Evolutionary conservation across 768 basidiomycete genomes (phyloP).

Genomic region (Steccherinum ochraceum): DNA sequence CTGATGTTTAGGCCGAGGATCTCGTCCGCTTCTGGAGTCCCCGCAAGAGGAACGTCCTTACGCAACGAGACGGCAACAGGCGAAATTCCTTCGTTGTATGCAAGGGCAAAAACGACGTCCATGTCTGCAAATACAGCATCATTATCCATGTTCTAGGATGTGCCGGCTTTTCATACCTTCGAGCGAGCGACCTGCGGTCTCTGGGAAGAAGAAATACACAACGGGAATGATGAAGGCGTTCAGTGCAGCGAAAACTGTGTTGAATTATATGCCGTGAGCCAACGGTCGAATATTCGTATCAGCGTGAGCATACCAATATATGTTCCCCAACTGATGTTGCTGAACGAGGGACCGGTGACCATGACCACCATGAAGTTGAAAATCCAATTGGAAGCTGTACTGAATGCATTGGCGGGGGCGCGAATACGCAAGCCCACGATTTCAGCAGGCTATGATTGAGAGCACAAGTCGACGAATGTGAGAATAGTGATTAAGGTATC

Average conservation of each 20-base stretch:
- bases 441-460: conserved; percentile 46
- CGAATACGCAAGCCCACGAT: conserved; percentile 57
- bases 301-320: conserved; percentile 44
- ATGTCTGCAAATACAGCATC: conserved; percentile 22
- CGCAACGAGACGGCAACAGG: conserved; percentile 28
- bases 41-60: conserved; percentile 26
- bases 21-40: conserved; percentile 28
- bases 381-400: conserved; percentile 47
- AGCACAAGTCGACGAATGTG: neutral
- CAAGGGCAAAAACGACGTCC: conserved; percentile 30
- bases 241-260: conserved; percentile 44
- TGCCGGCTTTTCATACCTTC: too few species aligned
- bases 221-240: conserved; percentile 52
- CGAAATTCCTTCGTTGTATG: conserved; percentile 26
- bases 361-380: conserved; percentile 59
- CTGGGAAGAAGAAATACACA: conserved; percentile 57
- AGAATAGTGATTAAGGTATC: neutral
- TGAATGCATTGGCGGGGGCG: conserved; percentile 58
- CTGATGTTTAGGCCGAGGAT: conserved; percentile 22
- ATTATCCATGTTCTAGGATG: too few species aligned
- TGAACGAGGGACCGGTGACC: conserved; percentile 55
- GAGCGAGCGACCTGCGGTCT: conserved; percentile 53
- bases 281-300: neutral
- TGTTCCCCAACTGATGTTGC: conserved; percentile 51
- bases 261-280: neutral